Evolutionary conservation across 2,329 filamentous ascomycete genomes (phyloP), one percentile per base, ranked within the genome.

Genomic region (Ceratocystis destructans): DNA sequence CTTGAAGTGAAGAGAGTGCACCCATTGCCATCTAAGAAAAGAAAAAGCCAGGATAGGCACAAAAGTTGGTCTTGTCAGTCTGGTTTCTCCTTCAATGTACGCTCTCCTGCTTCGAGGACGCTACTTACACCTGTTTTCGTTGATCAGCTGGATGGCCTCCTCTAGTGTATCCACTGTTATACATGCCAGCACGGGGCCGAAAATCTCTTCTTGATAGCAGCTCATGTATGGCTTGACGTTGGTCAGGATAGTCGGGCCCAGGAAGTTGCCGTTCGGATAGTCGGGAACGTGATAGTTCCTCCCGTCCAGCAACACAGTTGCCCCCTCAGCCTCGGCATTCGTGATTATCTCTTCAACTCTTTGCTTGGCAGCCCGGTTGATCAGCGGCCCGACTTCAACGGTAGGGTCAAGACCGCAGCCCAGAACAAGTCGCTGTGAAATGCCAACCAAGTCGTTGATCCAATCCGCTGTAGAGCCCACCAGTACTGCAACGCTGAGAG

Each of bases 401-500:
- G 59, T 64, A 0, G 69, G 64, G 45, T 71, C 71, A 2, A 69
- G 62, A 2, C 71, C 70, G 17, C 69, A 67, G n/a, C 70, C 70
- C 1, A 72, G 65, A 3, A 69, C 62, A 1, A 87, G 76, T 1
- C 73, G 76, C 76, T 83, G 84, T 25, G 84, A 83, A 46, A 83
- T 77, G 73, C 85, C 81, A 1, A 82, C 84, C 65, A 87, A 79
- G 70, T 87, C 84, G 12, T 79, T 76, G 33, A 87, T 76, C 85
- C 85, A 88, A 37, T 85, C 80, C 73, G 84, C 82, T 37, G 84
- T 85, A 73, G 85, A 82, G 48, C 84, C 85, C 45, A 87, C 80
- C 74, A 84, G 81, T 63, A 88, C 83, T 8, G 84, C 75, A 0
- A 84, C 85, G 8, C 80, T 81, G 69, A 81, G 83, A 0, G 83